Evolutionary conservation across 169 alveolate genomes (phyloP).

Genomic region (Eimeria praecox): DNA sequence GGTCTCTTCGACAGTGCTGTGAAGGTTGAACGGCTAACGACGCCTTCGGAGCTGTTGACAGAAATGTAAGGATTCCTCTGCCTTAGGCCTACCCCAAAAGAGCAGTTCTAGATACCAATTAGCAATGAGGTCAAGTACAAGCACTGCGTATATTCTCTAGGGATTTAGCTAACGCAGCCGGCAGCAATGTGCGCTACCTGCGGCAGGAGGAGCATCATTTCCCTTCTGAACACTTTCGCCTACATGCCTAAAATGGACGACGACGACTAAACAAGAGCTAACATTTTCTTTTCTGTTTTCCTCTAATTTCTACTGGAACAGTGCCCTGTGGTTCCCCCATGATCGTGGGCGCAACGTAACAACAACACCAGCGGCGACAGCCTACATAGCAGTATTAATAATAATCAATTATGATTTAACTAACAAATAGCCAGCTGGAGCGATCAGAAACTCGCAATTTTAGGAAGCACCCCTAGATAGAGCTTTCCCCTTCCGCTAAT

Average conservation of each 20-base stretch:
- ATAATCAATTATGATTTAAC: too few species aligned
- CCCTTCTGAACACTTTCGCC: conserved; percentile 78
- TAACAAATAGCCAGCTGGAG: neutral
- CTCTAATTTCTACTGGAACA: neutral
- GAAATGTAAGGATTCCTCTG: conserved; percentile 73
- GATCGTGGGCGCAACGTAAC: neutral
- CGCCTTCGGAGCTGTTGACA: conserved; percentile 68
- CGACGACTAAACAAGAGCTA: conserved; percentile 34
- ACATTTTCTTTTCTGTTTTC: neutral
- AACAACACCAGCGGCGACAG: neutral
- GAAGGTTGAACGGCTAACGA: conserved; percentile 69
- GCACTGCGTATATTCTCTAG: neutral
- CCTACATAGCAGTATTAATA: neutral
- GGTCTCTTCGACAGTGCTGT: conserved; percentile 69
- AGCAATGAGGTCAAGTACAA: neutral
- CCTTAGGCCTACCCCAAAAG: neutral
- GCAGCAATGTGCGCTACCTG: neutral
- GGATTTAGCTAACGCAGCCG: neutral
- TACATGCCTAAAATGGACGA: conserved; percentile 78
- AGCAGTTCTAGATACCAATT: neutral
- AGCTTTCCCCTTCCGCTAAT: neutral
- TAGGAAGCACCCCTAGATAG: neutral
- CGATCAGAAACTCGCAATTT: neutral
- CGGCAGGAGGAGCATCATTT: conserved; percentile 66
- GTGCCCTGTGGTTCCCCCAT: neutral